These are phyloP conservation scores for Eucalyptus regnans DNA, from an alignment of 345 rosid species.

Conservation along the genomic window DNA sequence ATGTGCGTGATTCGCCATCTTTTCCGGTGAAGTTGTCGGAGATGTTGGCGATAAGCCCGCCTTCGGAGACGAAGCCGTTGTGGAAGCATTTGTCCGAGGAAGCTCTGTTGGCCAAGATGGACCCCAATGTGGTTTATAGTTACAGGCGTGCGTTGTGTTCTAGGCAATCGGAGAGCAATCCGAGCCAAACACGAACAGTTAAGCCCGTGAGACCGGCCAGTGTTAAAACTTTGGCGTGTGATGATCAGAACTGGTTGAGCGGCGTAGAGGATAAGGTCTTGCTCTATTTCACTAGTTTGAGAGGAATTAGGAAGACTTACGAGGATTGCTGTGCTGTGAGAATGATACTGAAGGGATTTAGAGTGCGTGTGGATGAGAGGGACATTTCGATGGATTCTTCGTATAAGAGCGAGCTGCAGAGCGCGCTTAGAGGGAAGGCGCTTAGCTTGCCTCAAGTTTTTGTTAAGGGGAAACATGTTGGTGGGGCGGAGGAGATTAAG, in stretches of 20 bases:
- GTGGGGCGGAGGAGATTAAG: slow-evolving; percentile 33
- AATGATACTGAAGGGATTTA: slow-evolving; percentile 22
- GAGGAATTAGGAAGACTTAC: slow-evolving; percentile 27
- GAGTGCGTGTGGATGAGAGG: slow-evolving; percentile 25
- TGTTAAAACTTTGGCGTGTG: not conserved
- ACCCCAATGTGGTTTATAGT: slow-evolving; percentile 4
- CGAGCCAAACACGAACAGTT: not conserved
- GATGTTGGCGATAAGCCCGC: not conserved
- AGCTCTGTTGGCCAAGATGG: slow-evolving; percentile 6
- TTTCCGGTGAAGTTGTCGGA: not conserved
- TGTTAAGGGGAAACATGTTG: slow-evolving; percentile 20
- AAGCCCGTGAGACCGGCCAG: not conserved
- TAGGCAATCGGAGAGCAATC: not conserved
- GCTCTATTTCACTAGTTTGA: slow-evolving; percentile 15
- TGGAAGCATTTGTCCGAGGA: slow-evolving; percentile 17
- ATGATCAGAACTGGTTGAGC: not conserved
- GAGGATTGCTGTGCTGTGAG: slow-evolving; percentile 32
- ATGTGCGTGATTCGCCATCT: not conserved
- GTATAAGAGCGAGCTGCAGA: slow-evolving; percentile 19
- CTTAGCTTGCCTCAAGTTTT: slow-evolving; percentile 26
- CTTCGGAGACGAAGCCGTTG: slow-evolving; percentile 2
- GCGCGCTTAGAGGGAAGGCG: slow-evolving; percentile 2
- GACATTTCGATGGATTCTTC: slow-evolving; percentile 30
- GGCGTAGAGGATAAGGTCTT: not conserved
- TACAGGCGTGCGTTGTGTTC: slow-evolving; percentile 9